A percentile compares a stretch with the other conserved stretches of the same genome.
Conservation (phyloP, 1,139 yeast species). For the Yamadazyma kanchanaburiensis region DNA sequence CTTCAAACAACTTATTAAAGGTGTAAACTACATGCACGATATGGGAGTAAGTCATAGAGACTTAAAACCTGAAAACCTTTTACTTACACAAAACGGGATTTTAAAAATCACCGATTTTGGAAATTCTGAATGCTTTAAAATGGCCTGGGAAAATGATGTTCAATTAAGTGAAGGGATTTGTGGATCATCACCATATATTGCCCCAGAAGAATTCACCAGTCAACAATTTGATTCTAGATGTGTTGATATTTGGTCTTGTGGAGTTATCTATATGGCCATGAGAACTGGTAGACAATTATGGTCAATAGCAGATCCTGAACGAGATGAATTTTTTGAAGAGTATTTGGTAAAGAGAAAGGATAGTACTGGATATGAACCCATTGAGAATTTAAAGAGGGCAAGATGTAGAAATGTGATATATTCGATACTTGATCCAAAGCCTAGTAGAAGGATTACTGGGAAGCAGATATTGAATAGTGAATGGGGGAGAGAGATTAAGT, state of each 20-base stretch:
- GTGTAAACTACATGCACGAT: slow-evolving; percentile 93
- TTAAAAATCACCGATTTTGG: slow-evolving; percentile 95
- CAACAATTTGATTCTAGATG: slow-evolving; percentile 84
- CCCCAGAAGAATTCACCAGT: slow-evolving; percentile 86
- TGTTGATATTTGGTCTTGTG: slow-evolving; percentile 96
- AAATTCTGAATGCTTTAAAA: slow-evolving; percentile 89
- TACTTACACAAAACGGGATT: slow-evolving; percentile 75
- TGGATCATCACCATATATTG: slow-evolving; percentile 90
- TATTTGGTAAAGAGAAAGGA: slow-evolving; percentile 76
- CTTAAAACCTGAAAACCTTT: slow-evolving; percentile 87
- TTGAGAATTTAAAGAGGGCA: slow-evolving; percentile 76
- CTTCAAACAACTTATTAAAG: slow-evolving; percentile 86
- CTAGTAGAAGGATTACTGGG: slow-evolving; percentile 81
- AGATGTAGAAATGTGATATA: slow-evolving; percentile 90
- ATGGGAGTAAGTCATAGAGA: slow-evolving; percentile 98
- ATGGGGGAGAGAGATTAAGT: slow-evolving; percentile 88
- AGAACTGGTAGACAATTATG: slow-evolving; percentile 92
- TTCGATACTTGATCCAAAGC: slow-evolving; percentile 88
- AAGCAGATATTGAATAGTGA: slow-evolving; percentile 86
- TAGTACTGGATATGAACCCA: slow-evolving; percentile 85
- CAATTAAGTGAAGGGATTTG: slow-evolving; percentile 83
- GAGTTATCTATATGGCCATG: slow-evolving; percentile 98
- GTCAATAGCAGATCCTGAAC: slow-evolving; percentile 73
- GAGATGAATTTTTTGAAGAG: slow-evolving; percentile 75
- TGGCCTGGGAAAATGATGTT: slow-evolving; percentile 94